Base-by-base conservation (phyloP, 306 rosid genomes). In the Hylodesmum podocarpum region DNA sequence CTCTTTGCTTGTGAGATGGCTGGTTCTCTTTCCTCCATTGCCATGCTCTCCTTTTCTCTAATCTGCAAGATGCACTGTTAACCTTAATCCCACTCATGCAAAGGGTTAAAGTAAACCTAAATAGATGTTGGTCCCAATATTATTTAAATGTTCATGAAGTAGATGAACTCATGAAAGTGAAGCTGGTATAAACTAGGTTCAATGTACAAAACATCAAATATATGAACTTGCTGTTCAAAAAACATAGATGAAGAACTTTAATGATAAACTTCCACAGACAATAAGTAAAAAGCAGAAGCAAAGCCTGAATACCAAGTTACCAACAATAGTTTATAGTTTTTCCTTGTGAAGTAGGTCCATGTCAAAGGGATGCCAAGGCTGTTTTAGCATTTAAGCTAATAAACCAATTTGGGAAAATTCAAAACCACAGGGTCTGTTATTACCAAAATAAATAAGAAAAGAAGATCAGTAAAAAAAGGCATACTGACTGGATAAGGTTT, bases 401-500 rank as follows among this genome's bases (percentile, higher is more conserved):
- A 10, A 44, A 55, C 31, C 14, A 9, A 49, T 1, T n/a, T 46
- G 58, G 19, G 36, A 51, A n/a, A 51, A 51, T 53, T 53, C 1
- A 10, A 18, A 75, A 28, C 6, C 37, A 58, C 8, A 63, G 8
- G 29, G 16, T 57, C 28, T 15, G 2, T 55, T 16, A n/a, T 9
- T 29, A 6, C 7, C 27, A 24, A 40, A 55, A 24, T 14, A 36
- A 19, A 53, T 37, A 25, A 75, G n/a, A 9, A 29, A 50, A 16
- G 4, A n/a, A n/a, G 22, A 36, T 11, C 3, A 14, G 47, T n/a
- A n/a, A 28, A 33, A 27, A 21, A 65, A 57, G 36, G 57, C 93
- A 68, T 91, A 91, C 98, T 84, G 91, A 94, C 70, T 87, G 91
- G 59, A 91, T 71, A 81, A 92, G 90, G 72, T 78, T 81, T 72